Evolutionary conservation across 73 alveolate species (phyloP), one percentile per base, ranked within the genome.

Genomic region (Paramecium sonneborni): DNA sequence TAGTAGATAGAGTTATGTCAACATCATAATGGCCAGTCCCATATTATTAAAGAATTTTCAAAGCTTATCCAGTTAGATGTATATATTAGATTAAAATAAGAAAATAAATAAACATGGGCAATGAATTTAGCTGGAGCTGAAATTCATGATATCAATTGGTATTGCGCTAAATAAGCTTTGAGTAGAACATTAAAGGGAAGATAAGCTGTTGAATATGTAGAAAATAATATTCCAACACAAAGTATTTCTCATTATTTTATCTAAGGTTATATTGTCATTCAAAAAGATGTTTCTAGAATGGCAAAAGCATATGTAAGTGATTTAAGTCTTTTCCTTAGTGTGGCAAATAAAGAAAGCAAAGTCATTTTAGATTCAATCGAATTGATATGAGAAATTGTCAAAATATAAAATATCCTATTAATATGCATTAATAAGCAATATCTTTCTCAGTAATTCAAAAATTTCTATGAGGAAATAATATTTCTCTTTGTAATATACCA

Each of bases 21-120:
- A 88, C 93, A 39, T 88, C 93, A 23, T 55, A 84, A 37, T 88
- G 93, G 93, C 93, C 93, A 55, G 93, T 69, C 43, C 93, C 93
- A 43, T 88, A 88, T 58, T 88, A 88, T 82, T 58, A 88, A 69
- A 88, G 93, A 88, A 39, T 88, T 24, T 88, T 88, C 82, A 88
- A 88, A 67, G 93, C 93, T 2, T 88, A 88, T 69, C 93, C 93
- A 35, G 56, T 88, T 23, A 88, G 93, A 88, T 84, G 93, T 88
- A 88, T n/a, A 15, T 6, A 48, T 48, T 48, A 48, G 67, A 48
- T 48, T 69, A 44, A 21, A 38, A n/a, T 14, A 39, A 88, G 93
- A 88, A 52, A 52, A 88, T 55, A 88, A 88, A 70, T 38, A 69
- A 15, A 68, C 85, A 6, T 69, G 55, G 72, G 74, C 94, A 21